Percentiles rank a stretch among this genome's conserved stretches.
These are phyloP conservation scores for Thamnidium elegans DNA, from an alignment of 192 early-diverging fungal genomes.

Conservation along the genomic window DNA sequence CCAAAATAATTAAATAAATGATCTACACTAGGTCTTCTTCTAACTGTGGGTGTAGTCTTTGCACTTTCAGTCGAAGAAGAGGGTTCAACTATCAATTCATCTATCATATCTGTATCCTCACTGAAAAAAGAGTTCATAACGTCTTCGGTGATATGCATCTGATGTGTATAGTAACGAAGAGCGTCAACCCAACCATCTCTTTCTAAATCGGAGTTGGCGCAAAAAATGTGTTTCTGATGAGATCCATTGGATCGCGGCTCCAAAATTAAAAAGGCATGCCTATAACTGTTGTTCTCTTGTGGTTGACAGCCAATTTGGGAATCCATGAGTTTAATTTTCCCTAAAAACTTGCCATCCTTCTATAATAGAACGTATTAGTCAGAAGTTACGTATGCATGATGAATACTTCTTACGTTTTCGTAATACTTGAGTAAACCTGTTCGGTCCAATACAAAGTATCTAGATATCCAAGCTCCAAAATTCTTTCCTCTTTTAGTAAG, in stretches of 20 bases:
- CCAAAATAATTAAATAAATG: slow-evolving; percentile 32
- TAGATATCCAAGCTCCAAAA: slow-evolving; percentile 94
- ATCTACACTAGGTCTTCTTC: slow-evolving; percentile 14
- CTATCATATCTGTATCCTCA: not conserved
- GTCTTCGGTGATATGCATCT: not conserved
- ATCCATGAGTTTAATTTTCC: slow-evolving; percentile 69
- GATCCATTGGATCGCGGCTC: slow-evolving; percentile 57
- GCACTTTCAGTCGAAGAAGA: slow-evolving; percentile 9
- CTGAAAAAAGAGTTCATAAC: not conserved
- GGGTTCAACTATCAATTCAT: not conserved
- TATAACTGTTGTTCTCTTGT: slow-evolving; percentile 17
- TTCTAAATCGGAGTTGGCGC: slow-evolving; percentile 83
- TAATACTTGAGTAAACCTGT: slow-evolving; percentile 72
- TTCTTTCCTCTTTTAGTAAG: slow-evolving; percentile 91
- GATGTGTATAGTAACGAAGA: slow-evolving; percentile 26
- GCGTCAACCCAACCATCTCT: slow-evolving; percentile 88
- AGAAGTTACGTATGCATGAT: not conserved
- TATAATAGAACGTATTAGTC: slow-evolving; percentile 10
- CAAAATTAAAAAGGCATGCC: slow-evolving; percentile 85
- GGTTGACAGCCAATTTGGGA: slow-evolving; percentile 66
- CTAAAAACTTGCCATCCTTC: slow-evolving; percentile 68
- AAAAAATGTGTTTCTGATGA: slow-evolving; percentile 68
- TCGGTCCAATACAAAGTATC: slow-evolving; percentile 74
- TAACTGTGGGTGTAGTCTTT: not conserved
- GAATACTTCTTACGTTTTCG: slow-evolving; percentile 55